phyloP scores from a whole-genome alignment of 352 stramenopile species.

The Albugo candida region DNA sequence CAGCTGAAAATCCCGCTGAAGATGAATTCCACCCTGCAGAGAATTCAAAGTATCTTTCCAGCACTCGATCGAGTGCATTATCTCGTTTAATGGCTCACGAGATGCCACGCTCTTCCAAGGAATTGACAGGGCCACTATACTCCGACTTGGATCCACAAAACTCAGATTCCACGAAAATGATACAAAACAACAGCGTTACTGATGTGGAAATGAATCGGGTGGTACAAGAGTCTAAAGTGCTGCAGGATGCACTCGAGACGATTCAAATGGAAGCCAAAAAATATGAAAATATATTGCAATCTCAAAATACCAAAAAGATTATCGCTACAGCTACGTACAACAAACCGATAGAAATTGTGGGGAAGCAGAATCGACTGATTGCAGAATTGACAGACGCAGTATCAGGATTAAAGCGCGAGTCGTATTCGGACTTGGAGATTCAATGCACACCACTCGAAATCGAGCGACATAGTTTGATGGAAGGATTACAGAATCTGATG shows the following conservation, averaged over 20 bases:
- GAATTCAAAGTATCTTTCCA: too few relatives aligned
- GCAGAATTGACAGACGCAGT: slow-evolving; percentile 49
- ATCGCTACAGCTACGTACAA: slow-evolving; percentile 39
- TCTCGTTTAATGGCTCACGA: slow-evolving; percentile 9
- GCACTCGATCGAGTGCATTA: too few relatives aligned
- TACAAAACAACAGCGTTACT: slow-evolving; percentile 12
- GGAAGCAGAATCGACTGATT: slow-evolving; percentile 67
- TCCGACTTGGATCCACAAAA: slow-evolving; percentile 62
- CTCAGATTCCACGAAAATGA: slow-evolving; percentile 32
- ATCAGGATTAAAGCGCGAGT: slow-evolving; percentile 53
- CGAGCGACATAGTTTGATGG: not conserved
- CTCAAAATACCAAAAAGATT: slow-evolving; percentile 44
- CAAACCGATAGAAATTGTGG: slow-evolving; percentile 57
- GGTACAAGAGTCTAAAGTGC: slow-evolving; percentile 43
- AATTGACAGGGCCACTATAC: slow-evolving; percentile 50
- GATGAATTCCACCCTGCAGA: too few relatives aligned
- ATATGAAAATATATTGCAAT: slow-evolving; percentile 63
- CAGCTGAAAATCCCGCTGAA: too few relatives aligned
- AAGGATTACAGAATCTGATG: slow-evolving; percentile 29
- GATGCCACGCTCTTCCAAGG: slow-evolving; percentile 51
- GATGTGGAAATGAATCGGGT: slow-evolving; percentile 56
- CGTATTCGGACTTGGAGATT: slow-evolving; percentile 49
- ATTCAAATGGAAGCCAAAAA: slow-evolving; percentile 70
- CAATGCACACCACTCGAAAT: slow-evolving; percentile 21
- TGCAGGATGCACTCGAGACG: slow-evolving; percentile 66